These are phyloP conservation scores for Trichosporon sp. DNA, from an alignment of 1,284 basidiomycete genomes.

Conservation along the genomic window DNA sequence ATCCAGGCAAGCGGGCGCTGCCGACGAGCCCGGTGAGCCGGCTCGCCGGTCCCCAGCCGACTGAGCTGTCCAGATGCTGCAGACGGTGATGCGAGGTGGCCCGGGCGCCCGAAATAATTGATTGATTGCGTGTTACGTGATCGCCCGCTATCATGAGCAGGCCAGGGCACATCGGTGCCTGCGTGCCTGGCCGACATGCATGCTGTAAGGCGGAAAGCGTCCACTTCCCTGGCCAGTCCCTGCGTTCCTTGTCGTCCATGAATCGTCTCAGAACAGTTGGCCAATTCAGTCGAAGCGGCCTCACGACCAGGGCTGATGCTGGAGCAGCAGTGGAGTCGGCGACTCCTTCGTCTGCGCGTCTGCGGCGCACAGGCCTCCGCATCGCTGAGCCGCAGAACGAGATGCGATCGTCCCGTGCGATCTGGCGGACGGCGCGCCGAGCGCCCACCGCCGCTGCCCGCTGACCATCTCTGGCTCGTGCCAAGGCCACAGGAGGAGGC, in stretches of 20 bases:
- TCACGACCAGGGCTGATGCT: neutral
- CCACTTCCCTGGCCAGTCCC: neutral
- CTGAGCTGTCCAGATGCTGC: too few relatives aligned
- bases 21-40: too few relatives aligned
- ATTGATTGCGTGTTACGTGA: neutral
- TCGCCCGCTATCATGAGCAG: neutral
- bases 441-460: too few relatives aligned
- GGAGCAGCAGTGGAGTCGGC: neutral
- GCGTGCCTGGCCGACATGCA: neutral
- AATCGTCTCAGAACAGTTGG: neutral
- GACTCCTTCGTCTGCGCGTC: neutral
- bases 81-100: too few relatives aligned
- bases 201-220: slow-evolving; percentile 1
- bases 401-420: neutral
- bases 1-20: too few relatives aligned
- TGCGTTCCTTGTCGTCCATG: neutral
- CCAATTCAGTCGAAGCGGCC: neutral
- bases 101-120: neutral
- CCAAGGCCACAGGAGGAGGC: neutral
- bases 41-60: too few relatives aligned
- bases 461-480: neutral
- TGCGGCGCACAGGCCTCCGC: neutral
- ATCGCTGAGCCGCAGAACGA: neutral
- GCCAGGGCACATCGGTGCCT: neutral
- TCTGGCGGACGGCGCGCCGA: neutral